Evolutionary conservation across 306 rosid species (phyloP).

Genomic region (Senna siamea): DNA sequence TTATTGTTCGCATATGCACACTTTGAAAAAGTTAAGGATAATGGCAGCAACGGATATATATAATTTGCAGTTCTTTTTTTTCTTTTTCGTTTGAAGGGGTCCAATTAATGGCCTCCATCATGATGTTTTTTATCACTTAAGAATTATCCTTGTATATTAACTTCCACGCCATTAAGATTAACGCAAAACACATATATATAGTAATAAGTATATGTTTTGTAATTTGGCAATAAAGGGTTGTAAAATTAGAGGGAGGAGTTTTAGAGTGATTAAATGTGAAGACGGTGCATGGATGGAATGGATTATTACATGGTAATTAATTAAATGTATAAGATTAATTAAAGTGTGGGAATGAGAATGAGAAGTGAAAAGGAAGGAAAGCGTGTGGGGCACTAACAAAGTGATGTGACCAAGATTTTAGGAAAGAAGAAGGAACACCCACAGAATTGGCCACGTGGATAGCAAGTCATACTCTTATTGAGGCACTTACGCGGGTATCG

Average conservation of each 20-base stretch:
- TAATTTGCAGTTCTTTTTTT: not conserved
- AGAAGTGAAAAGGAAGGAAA: conserved; percentile 2
- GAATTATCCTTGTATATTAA: too few relatives aligned
- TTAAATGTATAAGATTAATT: too few relatives aligned
- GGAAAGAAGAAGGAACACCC: not conserved
- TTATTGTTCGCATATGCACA: not conserved
- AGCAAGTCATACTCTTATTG: conserved; percentile 25
- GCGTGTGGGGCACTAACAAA: conserved; percentile 63
- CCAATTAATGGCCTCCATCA: not conserved
- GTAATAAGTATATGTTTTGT: too few relatives aligned
- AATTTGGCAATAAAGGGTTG: too few relatives aligned
- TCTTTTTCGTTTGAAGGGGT: not conserved
- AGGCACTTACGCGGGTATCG: conserved; percentile 72
- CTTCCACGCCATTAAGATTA: too few relatives aligned
- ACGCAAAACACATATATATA: too few relatives aligned
- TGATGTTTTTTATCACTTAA: not conserved
- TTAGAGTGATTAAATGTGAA: too few relatives aligned
- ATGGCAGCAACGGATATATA: conserved; percentile 13
- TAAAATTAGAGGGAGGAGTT: too few relatives aligned
- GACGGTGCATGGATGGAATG: too few relatives aligned
- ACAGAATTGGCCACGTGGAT: conserved; percentile 67
- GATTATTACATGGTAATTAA: too few relatives aligned
- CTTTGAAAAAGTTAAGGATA: conserved; percentile 36
- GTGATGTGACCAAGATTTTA: conserved; percentile 52
- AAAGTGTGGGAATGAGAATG: not conserved